A percentile compares a stretch with the other conserved stretches of the same genome.
Conservation (phyloP, 176 grass and related monocot genomes). For the Oryza officinalis region DNA sequence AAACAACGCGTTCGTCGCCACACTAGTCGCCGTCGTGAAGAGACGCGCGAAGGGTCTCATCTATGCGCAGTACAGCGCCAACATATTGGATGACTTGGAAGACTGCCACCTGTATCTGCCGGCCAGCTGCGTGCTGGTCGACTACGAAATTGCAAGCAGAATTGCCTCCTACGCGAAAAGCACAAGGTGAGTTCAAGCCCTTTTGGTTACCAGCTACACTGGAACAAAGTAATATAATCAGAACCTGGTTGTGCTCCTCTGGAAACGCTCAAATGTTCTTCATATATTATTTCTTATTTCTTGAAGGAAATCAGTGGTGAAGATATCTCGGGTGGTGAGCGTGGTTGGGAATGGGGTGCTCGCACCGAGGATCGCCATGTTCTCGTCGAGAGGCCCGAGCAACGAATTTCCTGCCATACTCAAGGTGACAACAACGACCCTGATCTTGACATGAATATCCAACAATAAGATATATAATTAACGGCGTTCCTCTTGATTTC, state of each 20-base stretch:
- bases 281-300: background rate
- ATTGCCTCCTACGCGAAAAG: background rate
- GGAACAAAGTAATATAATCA: too few relatives aligned
- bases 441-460: background rate
- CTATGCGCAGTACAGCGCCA: background rate
- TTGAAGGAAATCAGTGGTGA: background rate
- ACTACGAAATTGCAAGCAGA: background rate
- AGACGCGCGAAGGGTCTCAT: constrained; percentile 16
- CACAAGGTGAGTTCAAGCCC: background rate
- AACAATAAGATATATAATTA: too few relatives aligned
- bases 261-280: background rate
- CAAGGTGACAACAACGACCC: constrained; percentile 5
- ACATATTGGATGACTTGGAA: background rate
- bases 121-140: constrained; percentile 3
- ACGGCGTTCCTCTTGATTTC: too few relatives aligned
- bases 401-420: background rate
- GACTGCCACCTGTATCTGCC: background rate
- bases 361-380: background rate
- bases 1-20: too few relatives aligned
- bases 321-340: background rate
- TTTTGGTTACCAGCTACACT: too few relatives aligned
- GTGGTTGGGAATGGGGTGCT: background rate
- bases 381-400: constrained; percentile 35
- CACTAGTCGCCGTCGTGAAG: too few relatives aligned
- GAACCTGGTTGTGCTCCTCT: too few relatives aligned